These are phyloP conservation scores for Acanthamoeba castellanii DNA, from an alignment of 208 protist species.

Conservation along the genomic window DNA sequence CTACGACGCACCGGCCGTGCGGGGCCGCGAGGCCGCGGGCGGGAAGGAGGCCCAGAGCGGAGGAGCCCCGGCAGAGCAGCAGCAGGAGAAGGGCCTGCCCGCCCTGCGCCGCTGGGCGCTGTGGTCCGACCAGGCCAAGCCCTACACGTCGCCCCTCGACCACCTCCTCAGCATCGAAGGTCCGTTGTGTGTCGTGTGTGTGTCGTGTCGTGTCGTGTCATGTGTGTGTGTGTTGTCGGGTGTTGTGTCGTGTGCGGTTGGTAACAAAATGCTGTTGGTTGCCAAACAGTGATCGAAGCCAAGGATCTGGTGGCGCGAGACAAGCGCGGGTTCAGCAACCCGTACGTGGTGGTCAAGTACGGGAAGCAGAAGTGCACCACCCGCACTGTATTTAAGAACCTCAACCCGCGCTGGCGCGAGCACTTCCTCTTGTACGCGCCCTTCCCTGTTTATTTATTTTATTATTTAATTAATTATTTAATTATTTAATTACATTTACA, in stretches of 20 bases:
- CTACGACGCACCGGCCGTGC: background rate
- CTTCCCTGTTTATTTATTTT: background rate
- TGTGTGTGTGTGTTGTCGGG: background rate
- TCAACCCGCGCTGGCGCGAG: slow-evolving; percentile 60
- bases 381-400: slow-evolving; percentile 69
- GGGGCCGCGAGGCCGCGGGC: background rate
- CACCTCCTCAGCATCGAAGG: slow-evolving; percentile 29
- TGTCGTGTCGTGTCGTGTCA: no score
- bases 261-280: background rate
- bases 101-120: background rate
- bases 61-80: background rate
- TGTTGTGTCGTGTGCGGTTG: background rate
- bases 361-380: slow-evolving; percentile 59
- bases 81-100: background rate
- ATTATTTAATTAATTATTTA: background rate
- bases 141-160: background rate
- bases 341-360: slow-evolving; percentile 68
- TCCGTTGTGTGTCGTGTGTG: background rate
- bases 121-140: slow-evolving; percentile 19
- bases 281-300: slow-evolving; percentile 44
- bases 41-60: background rate
- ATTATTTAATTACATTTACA: background rate
- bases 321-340: slow-evolving; percentile 69
- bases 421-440: slow-evolving; percentile 10
- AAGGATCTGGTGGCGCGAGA: slow-evolving; percentile 39